Percentiles rank a stretch among this genome's conserved stretches.
Evolutionary conservation across 805 yeast species (phyloP).

Genomic region (Naumovozyma castellii): DNA sequence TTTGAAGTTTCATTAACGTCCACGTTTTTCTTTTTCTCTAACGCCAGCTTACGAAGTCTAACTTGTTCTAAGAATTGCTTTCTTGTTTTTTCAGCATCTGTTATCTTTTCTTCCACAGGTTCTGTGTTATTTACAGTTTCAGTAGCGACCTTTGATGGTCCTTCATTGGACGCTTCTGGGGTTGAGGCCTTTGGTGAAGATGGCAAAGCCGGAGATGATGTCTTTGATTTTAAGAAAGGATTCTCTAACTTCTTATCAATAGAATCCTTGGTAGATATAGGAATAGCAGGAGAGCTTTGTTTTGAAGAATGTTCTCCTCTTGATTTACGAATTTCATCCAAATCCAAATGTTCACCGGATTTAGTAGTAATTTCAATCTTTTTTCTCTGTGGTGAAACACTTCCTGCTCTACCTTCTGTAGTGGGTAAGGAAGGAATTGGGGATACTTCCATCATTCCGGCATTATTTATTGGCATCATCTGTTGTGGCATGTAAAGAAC

Average conservation of each 20-base stretch:
- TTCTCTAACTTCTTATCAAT: neutral
- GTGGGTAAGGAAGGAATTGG: conserved; percentile 1
- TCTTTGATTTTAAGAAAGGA: neutral
- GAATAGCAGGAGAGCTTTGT: conserved; percentile 1
- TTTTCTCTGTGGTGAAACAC: conserved; percentile 9
- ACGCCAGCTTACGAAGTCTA: conserved; percentile 24
- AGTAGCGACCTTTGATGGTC: neutral
- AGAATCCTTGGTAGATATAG: conserved; percentile 1
- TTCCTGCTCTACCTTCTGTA: neutral
- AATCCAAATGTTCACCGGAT: conserved; percentile 26
- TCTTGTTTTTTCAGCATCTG: conserved; percentile 24
- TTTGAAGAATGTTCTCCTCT: conserved; percentile 2
- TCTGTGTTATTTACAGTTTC: neutral
- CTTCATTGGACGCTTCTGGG: neutral
- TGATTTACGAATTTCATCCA: conserved; percentile 12
- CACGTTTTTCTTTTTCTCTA: conserved; percentile 21
- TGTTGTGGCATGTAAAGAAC: conserved; percentile 23
- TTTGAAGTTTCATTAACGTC: conserved; percentile 7
- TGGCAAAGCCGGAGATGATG: neutral
- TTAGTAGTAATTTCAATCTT: conserved; percentile 29
- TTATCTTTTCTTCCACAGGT: conserved; percentile 6
- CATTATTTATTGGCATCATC: conserved; percentile 10
- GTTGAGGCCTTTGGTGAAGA: neutral
- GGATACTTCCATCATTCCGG: conserved; percentile 3
- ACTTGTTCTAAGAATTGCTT: conserved; percentile 28